A percentile compares a stretch with the other conserved stretches of the same genome.
These are phyloP conservation scores for Ottelia alismoides DNA, from an alignment of 106 monocot species.

Conservation along the genomic window DNA sequence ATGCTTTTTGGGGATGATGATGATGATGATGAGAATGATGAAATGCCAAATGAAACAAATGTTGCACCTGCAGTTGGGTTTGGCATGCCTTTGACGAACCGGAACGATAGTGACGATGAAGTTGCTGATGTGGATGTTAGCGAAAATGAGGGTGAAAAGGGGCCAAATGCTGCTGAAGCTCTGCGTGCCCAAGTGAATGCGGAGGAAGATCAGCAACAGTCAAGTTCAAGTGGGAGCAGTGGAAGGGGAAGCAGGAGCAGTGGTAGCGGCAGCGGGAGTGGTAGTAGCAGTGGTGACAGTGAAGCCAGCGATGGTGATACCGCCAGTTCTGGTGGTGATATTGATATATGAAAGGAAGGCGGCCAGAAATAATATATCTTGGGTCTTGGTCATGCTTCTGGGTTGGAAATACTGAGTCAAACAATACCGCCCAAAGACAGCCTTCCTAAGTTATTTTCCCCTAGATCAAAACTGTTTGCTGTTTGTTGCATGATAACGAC, in stretches of 20 bases:
- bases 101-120: slow-evolving; percentile 57
- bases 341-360: slow-evolving; percentile 45
- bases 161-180: slow-evolving; percentile 56
- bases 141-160: slow-evolving; percentile 42
- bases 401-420: too few relatives aligned
- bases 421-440: too few relatives aligned
- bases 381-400: too few relatives aligned
- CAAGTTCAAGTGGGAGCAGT: slow-evolving; percentile 52
- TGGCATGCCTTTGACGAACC: slow-evolving; percentile 41
- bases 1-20: slow-evolving; percentile 32
- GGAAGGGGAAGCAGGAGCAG: slow-evolving; percentile 52
- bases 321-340: slow-evolving; percentile 65
- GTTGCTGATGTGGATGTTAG: slow-evolving; percentile 75
- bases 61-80: slow-evolving; percentile 14
- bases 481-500: too few relatives aligned
- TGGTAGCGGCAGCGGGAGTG: slow-evolving; percentile 38
- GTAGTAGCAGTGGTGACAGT: slow-evolving; percentile 33
- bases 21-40: too few relatives aligned
- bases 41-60: slow-evolving; percentile 8
- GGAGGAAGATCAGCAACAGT: slow-evolving; percentile 32
- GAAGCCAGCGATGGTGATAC: slow-evolving; percentile 69
- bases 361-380: too few relatives aligned
- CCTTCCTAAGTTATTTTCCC: too few relatives aligned
- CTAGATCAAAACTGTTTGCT: too few relatives aligned
- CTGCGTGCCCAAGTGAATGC: slow-evolving; percentile 68